Evolutionary conservation across 1,284 basidiomycete species (phyloP).

Genomic region (Anthracocystis panici-leucophaei): DNA sequence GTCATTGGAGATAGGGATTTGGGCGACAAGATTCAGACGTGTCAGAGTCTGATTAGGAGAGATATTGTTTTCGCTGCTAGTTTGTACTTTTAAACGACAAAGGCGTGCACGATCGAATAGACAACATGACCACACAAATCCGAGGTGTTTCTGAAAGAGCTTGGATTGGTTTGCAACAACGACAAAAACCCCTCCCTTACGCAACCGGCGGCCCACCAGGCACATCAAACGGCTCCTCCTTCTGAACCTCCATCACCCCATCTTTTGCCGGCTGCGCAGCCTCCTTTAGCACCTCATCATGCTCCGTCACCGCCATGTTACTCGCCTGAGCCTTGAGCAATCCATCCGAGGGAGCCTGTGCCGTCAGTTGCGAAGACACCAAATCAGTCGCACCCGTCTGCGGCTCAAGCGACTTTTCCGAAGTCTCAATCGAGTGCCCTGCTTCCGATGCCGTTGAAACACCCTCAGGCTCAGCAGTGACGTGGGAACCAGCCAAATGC

Average conservation of each 20-base stretch:
- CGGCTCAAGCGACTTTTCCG: conserved; percentile 12
- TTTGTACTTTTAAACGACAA: conserved; percentile 56
- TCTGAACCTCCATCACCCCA: not conserved
- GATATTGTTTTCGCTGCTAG: conserved; percentile 68
- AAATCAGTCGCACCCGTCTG: conserved; percentile 1
- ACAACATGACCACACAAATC: not conserved
- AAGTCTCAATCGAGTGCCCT: conserved; percentile 3
- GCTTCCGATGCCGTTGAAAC: conserved; percentile 1
- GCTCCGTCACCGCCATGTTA: conserved; percentile 36
- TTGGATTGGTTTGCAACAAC: not conserved
- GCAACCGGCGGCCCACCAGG: conserved; percentile 37
- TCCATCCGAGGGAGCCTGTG: conserved; percentile 8
- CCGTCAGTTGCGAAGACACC: conserved; percentile 14
- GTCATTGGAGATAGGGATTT: conserved; percentile 96
- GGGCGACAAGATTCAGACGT: conserved; percentile 97
- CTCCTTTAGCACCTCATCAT: conserved; percentile 21
- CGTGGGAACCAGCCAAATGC: conserved; percentile 16
- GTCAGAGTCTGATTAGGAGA: conserved; percentile 82
- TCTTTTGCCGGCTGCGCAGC: not conserved
- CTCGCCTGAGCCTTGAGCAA: conserved; percentile 34
- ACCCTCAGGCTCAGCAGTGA: conserved; percentile 15
- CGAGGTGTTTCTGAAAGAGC: no score
- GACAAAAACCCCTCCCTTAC: not conserved
- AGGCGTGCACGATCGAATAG: not conserved
- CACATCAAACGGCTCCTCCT: conserved; percentile 25